These are phyloP conservation scores for Curvularia sp. DNA, from an alignment of 2,329 filamentous ascomycete species.

Conservation along the genomic window DNA sequence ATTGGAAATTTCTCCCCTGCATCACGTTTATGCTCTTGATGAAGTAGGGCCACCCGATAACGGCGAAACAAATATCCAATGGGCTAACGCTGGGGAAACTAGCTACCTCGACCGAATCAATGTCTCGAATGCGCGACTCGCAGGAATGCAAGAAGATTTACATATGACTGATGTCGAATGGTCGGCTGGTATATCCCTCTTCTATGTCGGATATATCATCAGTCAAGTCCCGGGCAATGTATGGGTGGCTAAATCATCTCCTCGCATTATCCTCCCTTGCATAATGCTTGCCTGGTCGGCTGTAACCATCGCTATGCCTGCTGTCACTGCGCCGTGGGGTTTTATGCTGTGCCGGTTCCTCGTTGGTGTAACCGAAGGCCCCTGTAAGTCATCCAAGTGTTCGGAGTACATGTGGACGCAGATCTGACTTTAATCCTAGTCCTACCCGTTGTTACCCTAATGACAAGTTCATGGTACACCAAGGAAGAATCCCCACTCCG, in stretches of 20 bases:
- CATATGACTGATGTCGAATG: constrained; percentile 44
- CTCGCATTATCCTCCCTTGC: constrained; percentile 30
- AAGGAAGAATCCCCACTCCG: constrained; percentile 54
- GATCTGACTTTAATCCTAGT: constrained; percentile 21
- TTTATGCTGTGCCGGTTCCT: constrained; percentile 51
- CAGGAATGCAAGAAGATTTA: constrained; percentile 50
- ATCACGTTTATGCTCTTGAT: constrained; percentile 45
- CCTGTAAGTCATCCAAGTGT: constrained; percentile 9
- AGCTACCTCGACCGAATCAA: constrained; percentile 54
- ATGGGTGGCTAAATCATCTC: constrained; percentile 51
- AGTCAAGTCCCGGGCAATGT: constrained; percentile 58
- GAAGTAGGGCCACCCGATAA: constrained; percentile 26
- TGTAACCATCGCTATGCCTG: constrained; percentile 55
- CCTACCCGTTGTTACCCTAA: constrained; percentile 49
- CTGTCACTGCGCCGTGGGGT: constrained; percentile 38
- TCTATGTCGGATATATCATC: constrained; percentile 57
- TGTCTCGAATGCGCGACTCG: constrained; percentile 51
- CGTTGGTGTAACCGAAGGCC: constrained; percentile 50
- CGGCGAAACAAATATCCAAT: not conserved
- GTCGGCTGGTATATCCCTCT: constrained; percentile 53
- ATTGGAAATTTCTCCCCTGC: constrained; percentile 41
- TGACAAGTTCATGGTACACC: constrained; percentile 57
- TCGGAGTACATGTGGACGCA: not conserved
- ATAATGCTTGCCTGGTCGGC: constrained; percentile 53
- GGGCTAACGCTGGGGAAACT: not conserved